Conservation (phyloP, 2,329 filamentous ascomycete genomes). For the Penicillium capsulatum region DNA sequence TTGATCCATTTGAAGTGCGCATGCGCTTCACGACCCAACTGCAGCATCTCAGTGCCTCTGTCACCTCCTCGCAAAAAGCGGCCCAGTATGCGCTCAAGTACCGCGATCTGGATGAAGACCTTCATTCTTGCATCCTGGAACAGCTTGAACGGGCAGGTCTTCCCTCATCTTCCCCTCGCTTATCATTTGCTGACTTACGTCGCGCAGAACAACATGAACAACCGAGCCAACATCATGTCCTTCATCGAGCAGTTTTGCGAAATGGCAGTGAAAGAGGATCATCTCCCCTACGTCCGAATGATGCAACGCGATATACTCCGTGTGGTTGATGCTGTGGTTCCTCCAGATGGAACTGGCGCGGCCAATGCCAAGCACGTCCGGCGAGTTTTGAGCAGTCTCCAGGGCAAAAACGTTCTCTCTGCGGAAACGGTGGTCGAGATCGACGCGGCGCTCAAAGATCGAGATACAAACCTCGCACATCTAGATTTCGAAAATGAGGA, state of each 20-base stretch:
- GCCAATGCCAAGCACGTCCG: slow-evolving; percentile 92
- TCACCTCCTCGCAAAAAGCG: slow-evolving; percentile 83
- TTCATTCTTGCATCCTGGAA: slow-evolving; percentile 95
- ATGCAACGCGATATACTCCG: slow-evolving; percentile 88
- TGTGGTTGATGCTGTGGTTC: slow-evolving; percentile 88
- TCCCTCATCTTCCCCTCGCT: neutral
- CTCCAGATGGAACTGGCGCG: slow-evolving; percentile 77
- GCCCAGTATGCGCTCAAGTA: slow-evolving; percentile 93
- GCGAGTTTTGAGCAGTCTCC: slow-evolving; percentile 69
- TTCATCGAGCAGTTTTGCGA: slow-evolving; percentile 96
- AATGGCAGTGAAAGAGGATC: slow-evolving; percentile 69
- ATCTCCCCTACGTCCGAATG: slow-evolving; percentile 83
- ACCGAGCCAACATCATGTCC: slow-evolving; percentile 96
- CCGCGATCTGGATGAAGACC: slow-evolving; percentile 90
- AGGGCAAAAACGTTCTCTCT: slow-evolving; percentile 68
- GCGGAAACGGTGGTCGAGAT: slow-evolving; percentile 71
- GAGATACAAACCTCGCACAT: slow-evolving; percentile 63
- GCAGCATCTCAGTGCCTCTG: slow-evolving; percentile 84
- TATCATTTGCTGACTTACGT: neutral
- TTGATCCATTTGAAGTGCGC: slow-evolving; percentile 94
- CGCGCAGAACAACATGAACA: slow-evolving; percentile 84
- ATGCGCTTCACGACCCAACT: slow-evolving; percentile 93
- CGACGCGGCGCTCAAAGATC: slow-evolving; percentile 74
- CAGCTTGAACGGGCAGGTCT: slow-evolving; percentile 77
- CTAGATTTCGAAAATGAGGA: slow-evolving; percentile 44